A percentile compares a stretch with the other conserved stretches of the same genome.
Conservation (phyloP, 2,329 filamentous ascomycete genomes). For the Cryphonectria nitschkei region DNA sequence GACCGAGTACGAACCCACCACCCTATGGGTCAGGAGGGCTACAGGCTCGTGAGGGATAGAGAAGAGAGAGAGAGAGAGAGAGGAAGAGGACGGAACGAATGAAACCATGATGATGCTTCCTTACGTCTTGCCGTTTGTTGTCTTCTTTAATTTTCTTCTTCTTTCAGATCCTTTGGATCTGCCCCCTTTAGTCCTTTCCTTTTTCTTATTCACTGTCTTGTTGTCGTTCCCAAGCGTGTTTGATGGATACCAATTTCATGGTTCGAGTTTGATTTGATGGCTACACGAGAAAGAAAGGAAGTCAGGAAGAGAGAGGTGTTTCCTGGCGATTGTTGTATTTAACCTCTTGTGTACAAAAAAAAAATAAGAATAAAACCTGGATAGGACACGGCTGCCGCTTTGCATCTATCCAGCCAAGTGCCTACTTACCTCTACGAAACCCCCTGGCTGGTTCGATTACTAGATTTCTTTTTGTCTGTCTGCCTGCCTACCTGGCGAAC, state of each 20-base stretch:
- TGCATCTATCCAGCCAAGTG: background rate
- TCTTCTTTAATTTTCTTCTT: background rate
- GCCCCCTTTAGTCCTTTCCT: background rate
- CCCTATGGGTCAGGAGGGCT: slow-evolving; percentile 78
- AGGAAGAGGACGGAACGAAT: background rate
- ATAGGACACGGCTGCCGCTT: background rate
- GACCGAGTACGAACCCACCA: slow-evolving; percentile 65
- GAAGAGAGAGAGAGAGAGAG: background rate
- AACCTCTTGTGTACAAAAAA: background rate
- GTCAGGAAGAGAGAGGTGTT: background rate
- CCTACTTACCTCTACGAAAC: background rate
- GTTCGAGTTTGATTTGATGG: slow-evolving; percentile 1
- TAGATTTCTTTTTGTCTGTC: background rate
- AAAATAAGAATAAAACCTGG: background rate
- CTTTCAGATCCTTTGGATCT: background rate
- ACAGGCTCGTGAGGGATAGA: slow-evolving; percentile 48
- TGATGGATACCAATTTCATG: background rate
- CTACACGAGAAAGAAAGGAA: background rate
- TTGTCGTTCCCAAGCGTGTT: background rate
- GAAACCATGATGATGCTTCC: background rate
- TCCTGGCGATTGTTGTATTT: background rate
- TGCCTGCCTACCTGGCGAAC: background rate
- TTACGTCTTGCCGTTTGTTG: background rate
- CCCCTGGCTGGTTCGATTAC: background rate
- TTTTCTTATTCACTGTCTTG: background rate